Base-by-base conservation (phyloP, 176 grass and related monocot genomes). In the Saccharum officinarum region DNA sequence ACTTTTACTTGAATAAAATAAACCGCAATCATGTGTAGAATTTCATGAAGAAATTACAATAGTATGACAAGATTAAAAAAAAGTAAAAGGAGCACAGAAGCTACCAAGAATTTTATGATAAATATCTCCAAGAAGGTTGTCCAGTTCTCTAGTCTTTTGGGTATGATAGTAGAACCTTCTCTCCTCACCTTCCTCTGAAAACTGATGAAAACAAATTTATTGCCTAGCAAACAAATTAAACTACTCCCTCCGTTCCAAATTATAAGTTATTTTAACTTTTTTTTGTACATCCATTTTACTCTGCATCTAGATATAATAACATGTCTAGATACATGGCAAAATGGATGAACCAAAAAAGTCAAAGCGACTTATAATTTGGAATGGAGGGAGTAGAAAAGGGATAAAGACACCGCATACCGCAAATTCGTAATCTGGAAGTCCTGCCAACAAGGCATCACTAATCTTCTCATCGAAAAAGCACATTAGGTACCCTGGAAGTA, bases 51-150 rank as follows among this genome's bases (percentile, higher is more conserved):
- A 84, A 83, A 79, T 52, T 54, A 71, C 30, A 61, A 41, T 31
- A 81, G 61, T 26, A 54, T 20, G 2, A 62, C 40, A 82, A 75
- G 77, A 79, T 60, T 1, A 62, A 81, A 78, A 54, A 26, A 63
- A 59, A 61, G 7, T 25, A 23, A 65, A 77, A 89, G 45, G 49
- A 74, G 16, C 26, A 6, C 62, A 70, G 34, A 78, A 78, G 65
- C 42, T 98, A 98, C 95, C 95, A 68, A 98, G 95, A 92, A 98
- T 98, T 95, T 98, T 98, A 89, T 98, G 95, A 81, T 95, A 98
- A 84, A 98, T 95, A 87, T 98, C 95, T 80, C 95, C 95, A 81
- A 95, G 93, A 92, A 98, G 92, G 66, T 93, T 93, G 82, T 98
- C 95, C 78, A 98, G 85, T 87, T 98, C 95, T 92, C 89, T 98